Conservation (phyloP, 2,329 filamentous ascomycete species). For the Coniochaeta sp. region DNA sequence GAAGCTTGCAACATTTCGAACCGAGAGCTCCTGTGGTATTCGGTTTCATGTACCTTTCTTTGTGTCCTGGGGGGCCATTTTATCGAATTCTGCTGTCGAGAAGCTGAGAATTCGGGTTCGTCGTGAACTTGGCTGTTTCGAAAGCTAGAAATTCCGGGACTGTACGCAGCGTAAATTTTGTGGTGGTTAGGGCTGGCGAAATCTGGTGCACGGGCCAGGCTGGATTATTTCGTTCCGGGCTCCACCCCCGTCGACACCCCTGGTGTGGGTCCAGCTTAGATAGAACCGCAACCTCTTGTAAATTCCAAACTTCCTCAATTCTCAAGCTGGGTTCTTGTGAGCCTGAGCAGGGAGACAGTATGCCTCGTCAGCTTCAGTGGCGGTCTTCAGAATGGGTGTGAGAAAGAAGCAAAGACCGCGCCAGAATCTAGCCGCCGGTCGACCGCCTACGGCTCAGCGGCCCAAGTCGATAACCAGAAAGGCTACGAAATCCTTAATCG, state of each 20-base stretch:
- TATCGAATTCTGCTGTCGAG: constrained; percentile 16
- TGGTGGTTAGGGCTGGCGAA: constrained; percentile 9
- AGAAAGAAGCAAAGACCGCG: constrained; percentile 29
- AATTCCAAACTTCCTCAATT: background rate
- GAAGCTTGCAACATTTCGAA: constrained; percentile 5
- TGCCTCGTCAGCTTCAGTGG: background rate
- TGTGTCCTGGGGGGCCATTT: constrained; percentile 29
- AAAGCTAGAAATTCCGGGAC: background rate
- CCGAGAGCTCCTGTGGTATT: constrained; percentile 6
- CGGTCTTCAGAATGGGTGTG: constrained; percentile 31
- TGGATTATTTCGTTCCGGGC: background rate
- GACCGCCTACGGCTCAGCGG: constrained; percentile 47
- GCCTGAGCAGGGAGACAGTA: background rate
- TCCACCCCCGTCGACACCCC: background rate
- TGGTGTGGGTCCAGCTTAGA: background rate
- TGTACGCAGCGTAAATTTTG: constrained; percentile 1
- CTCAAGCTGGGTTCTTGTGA: background rate
- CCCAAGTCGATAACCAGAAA: constrained; percentile 55
- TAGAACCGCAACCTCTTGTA: constrained; percentile 4
- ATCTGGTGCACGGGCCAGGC: constrained; percentile 5
- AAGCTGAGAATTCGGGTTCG: constrained; percentile 3
- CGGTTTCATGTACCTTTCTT: constrained; percentile 29
- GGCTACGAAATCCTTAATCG: constrained; percentile 57
- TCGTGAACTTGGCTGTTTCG: background rate
- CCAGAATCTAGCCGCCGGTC: constrained; percentile 42